Conservation (phyloP, 768 basidiomycete species). For the Mycena chlorophos region DNA sequence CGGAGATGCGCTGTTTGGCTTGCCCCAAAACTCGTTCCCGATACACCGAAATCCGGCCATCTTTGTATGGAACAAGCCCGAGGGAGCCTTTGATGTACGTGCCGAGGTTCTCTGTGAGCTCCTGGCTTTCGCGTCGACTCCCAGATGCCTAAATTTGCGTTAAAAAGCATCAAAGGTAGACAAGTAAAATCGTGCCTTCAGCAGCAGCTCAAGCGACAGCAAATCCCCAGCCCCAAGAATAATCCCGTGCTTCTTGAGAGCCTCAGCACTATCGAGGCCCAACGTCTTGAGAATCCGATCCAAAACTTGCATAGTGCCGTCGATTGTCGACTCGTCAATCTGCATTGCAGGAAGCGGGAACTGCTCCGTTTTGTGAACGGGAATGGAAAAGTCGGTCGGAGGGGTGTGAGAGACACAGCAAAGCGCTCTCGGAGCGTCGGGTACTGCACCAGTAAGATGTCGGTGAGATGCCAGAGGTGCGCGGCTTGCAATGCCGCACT, state of each 20-base stretch:
- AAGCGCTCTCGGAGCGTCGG: neutral
- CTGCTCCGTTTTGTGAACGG: conserved; percentile 19
- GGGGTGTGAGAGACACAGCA: conserved; percentile 1
- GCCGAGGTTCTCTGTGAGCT: conserved; percentile 23
- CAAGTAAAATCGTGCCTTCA: conserved; percentile 8
- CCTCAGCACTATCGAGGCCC: conserved; percentile 1
- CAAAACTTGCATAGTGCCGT: conserved; percentile 17
- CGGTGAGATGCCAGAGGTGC: neutral
- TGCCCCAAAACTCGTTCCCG: conserved; percentile 30
- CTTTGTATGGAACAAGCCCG: conserved; percentile 30
- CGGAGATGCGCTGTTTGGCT: conserved; percentile 22
- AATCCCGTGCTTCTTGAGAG: conserved; percentile 10
- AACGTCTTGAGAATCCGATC: conserved; percentile 4
- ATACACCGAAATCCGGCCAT: conserved; percentile 21
- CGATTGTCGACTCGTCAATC: conserved; percentile 19
- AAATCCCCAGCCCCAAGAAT: conserved; percentile 15
- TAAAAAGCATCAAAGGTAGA: conserved; percentile 1
- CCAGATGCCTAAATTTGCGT: conserved; percentile 17
- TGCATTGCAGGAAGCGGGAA: conserved; percentile 17
- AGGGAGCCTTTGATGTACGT: conserved; percentile 22
- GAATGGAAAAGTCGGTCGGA: conserved; percentile 8
- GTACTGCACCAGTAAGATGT: neutral
- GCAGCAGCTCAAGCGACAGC: conserved; percentile 6
- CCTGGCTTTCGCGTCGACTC: conserved; percentile 22
- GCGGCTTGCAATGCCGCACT: neutral